phyloP scores from a whole-genome alignment of 2,329 filamentous ascomycete genomes.

The Fusarium zealandicum region DNA sequence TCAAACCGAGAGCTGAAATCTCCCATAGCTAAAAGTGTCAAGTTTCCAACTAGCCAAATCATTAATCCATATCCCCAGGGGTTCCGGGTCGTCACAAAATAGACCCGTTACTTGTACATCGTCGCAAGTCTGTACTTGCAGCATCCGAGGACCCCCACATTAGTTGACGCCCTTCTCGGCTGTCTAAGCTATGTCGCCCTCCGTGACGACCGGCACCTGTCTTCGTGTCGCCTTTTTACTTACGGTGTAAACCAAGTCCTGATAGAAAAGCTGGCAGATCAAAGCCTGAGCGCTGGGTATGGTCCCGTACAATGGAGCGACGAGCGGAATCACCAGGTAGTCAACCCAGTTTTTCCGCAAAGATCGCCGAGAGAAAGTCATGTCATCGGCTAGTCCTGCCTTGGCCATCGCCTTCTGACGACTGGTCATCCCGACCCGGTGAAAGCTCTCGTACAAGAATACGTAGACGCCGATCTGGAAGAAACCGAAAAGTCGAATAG shows the following conservation, averaged over 20 bases:
- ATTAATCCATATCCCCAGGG: conserved; percentile 2
- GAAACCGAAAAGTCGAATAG: conserved; percentile 67
- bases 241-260: conserved; percentile 73
- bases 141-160: not conserved
- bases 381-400: conserved; percentile 68
- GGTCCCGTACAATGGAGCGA: conserved; percentile 72
- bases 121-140: not conserved
- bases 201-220: conserved; percentile 53
- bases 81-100: not conserved
- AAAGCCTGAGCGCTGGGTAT: conserved; percentile 73
- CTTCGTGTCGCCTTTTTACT: conserved; percentile 71
- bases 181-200: conserved; percentile 54
- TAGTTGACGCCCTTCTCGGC: not conserved
- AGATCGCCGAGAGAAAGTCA: conserved; percentile 68
- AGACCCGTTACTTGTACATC: not conserved
- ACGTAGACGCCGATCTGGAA: conserved; percentile 69
- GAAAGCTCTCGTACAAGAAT: conserved; percentile 72
- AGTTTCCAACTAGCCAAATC: not conserved
- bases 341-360: conserved; percentile 66
- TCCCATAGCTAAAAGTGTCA: not conserved
- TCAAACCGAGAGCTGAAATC: not conserved
- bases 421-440: conserved; percentile 64
- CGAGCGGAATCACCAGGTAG: conserved; percentile 70
- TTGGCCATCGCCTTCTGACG: conserved; percentile 72
- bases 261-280: conserved; percentile 73